A percentile compares a stretch with the other conserved stretches of the same genome.
These are phyloP conservation scores for Plenodomus lindquistii DNA, from an alignment of 2,329 filamentous ascomycete species.

Conservation along the genomic window DNA sequence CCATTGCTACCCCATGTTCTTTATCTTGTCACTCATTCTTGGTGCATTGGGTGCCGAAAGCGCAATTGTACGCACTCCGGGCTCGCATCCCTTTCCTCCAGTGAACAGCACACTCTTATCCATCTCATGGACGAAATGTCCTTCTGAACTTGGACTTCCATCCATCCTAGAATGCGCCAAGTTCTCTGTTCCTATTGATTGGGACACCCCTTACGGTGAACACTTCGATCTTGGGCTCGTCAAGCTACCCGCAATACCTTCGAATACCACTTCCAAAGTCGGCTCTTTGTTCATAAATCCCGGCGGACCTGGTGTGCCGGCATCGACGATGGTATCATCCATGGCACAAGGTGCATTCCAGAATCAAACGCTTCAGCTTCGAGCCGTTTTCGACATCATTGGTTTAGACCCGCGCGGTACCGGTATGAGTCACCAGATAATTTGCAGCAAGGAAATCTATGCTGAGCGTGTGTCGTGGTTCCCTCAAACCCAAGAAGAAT, in stretches of 20 bases:
- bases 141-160: background rate
- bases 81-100: no score
- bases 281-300: slow-evolving; percentile 51
- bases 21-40: no score
- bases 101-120: no score
- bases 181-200: slow-evolving; percentile 38
- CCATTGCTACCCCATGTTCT: no score
- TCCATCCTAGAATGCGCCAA: slow-evolving; percentile 21
- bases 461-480: slow-evolving; percentile 44
- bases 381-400: slow-evolving; percentile 49
- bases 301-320: slow-evolving; percentile 46
- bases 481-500: slow-evolving; percentile 45
- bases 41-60: no score
- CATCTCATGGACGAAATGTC: slow-evolving; percentile 6
- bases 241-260: slow-evolving; percentile 17
- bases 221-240: slow-evolving; percentile 35
- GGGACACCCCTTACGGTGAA: slow-evolving; percentile 30
- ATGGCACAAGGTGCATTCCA: slow-evolving; percentile 7
- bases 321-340: slow-evolving; percentile 24
- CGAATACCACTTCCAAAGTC: slow-evolving; percentile 20
- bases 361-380: background rate
- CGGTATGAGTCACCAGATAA: slow-evolving; percentile 46
- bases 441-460: slow-evolving; percentile 45
- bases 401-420: slow-evolving; percentile 52
- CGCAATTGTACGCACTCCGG: no score